Conservation (phyloP, 371 early-diverging fungal species). For the Rhizopus arrhizus region DNA sequence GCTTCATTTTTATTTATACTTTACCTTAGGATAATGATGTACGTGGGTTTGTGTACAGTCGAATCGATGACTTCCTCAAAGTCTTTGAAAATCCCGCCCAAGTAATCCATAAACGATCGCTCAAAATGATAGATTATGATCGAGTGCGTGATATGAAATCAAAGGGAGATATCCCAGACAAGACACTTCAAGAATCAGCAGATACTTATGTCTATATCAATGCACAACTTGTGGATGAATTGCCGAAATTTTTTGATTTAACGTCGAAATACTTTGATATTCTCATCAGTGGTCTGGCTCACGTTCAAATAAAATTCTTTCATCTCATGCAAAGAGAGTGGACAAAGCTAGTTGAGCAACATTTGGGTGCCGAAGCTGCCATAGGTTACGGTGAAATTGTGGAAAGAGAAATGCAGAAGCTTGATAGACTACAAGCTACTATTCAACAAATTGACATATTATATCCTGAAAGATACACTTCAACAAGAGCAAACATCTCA, state of each 20-base stretch:
- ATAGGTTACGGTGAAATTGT: slow-evolving; percentile 16
- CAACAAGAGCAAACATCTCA: slow-evolving; percentile 6
- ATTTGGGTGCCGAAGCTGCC: slow-evolving; percentile 18
- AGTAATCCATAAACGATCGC: slow-evolving; percentile 78
- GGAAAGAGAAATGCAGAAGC: slow-evolving; percentile 1
- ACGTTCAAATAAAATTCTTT: slow-evolving; percentile 61
- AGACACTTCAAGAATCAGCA: slow-evolving; percentile 70
- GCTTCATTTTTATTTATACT: slow-evolving; percentile 4
- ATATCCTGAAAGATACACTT: slow-evolving; percentile 6
- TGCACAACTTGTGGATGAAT: slow-evolving; percentile 75
- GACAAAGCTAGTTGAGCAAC: slow-evolving; percentile 33
- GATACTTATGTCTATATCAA: slow-evolving; percentile 73
- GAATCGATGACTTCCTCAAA: slow-evolving; percentile 60
- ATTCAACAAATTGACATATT: slow-evolving; percentile 21
- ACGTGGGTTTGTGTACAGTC: slow-evolving; percentile 51
- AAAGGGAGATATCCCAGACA: slow-evolving; percentile 65
- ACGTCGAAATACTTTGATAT: slow-evolving; percentile 66
- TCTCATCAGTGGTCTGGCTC: slow-evolving; percentile 59
- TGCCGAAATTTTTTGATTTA: slow-evolving; percentile 68
- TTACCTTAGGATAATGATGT: slow-evolving; percentile 25
- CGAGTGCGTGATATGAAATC: slow-evolving; percentile 59
- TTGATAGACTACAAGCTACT: slow-evolving; percentile 15
- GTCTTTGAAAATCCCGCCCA: slow-evolving; percentile 70
- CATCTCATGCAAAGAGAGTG: slow-evolving; percentile 43
- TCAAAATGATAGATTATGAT: slow-evolving; percentile 78